Evolutionary conservation across 2,329 filamentous ascomycete species (phyloP).

Genomic region (Monosporascus sp.): DNA sequence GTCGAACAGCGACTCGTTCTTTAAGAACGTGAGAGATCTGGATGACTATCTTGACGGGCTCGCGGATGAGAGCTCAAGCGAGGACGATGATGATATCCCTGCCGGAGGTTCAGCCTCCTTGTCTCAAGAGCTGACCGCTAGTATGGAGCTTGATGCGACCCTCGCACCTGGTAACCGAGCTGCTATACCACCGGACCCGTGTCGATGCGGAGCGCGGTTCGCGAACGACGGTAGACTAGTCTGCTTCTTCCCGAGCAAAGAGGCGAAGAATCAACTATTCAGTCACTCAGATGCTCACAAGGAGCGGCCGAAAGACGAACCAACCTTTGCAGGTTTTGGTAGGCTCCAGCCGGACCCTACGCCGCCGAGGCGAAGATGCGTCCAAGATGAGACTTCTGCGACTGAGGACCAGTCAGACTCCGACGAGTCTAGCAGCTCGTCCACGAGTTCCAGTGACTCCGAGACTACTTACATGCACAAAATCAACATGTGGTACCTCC

Average conservation of each 20-base stretch:
- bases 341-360: conserved; percentile 46
- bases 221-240: conserved; percentile 57
- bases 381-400: conserved; percentile 44
- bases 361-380: conserved; percentile 38
- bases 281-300: conserved; percentile 39
- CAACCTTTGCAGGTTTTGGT: conserved; percentile 53
- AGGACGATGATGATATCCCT: conserved; percentile 59
- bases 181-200: conserved; percentile 50
- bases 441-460: conserved; percentile 53
- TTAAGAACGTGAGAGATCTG: conserved; percentile 59
- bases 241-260: conserved; percentile 65
- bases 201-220: conserved; percentile 56
- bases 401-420: conserved; percentile 48
- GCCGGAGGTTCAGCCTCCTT: conserved; percentile 50
- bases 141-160: conserved; percentile 47
- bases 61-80: conserved; percentile 75
- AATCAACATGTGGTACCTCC: conserved; percentile 51
- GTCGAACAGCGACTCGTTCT: conserved; percentile 54
- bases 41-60: conserved; percentile 52
- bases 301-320: conserved; percentile 47
- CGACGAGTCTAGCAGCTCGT: conserved; percentile 38
- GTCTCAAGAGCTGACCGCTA: conserved; percentile 56
- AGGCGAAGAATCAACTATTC: conserved; percentile 51
- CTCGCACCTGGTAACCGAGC: conserved; percentile 46
- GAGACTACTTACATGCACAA: conserved; percentile 59